Evolutionary conservation across 805 yeast genomes (phyloP).

Genomic region (Kazachstania kunashirensis): DNA sequence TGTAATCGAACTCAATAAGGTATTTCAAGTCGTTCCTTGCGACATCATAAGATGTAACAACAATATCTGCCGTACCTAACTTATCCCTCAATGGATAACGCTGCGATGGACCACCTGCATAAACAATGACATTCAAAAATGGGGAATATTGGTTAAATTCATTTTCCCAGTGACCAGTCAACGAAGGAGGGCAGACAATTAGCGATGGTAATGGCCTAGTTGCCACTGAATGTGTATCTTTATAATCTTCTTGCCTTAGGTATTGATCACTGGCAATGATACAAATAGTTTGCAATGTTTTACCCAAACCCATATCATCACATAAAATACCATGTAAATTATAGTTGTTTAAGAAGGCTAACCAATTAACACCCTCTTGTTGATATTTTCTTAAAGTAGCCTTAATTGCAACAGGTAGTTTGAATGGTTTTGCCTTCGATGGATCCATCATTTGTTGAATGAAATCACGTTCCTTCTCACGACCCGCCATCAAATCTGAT

Average conservation of each 20-base stretch:
- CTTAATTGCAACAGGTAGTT: slow-evolving; percentile 79
- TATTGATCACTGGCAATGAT: slow-evolving; percentile 95
- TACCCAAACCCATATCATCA: slow-evolving; percentile 99
- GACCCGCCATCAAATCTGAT: slow-evolving; percentile 66
- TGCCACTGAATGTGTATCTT: slow-evolving; percentile 50
- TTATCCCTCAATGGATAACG: slow-evolving; percentile 48
- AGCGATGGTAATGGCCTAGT: slow-evolving; percentile 71
- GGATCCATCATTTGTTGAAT: slow-evolving; percentile 98
- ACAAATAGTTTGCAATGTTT: slow-evolving; percentile 93
- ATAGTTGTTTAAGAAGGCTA: slow-evolving; percentile 87
- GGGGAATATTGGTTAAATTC: slow-evolving; percentile 88
- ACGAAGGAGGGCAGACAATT: slow-evolving; percentile 91
- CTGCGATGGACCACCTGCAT: slow-evolving; percentile 84
- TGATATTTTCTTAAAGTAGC: slow-evolving; percentile 92
- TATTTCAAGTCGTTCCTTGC: slow-evolving; percentile 80
- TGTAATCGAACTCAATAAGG: slow-evolving; percentile 55
- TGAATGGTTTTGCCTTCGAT: slow-evolving; percentile 75
- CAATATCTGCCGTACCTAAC: slow-evolving; percentile 59
- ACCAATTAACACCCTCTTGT: slow-evolving; percentile 98
- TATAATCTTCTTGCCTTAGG: slow-evolving; percentile 60
- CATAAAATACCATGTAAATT: slow-evolving; percentile 94
- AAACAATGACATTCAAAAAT: slow-evolving; percentile 67
- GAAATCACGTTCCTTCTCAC: slow-evolving; percentile 89
- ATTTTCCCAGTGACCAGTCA: slow-evolving; percentile 98
- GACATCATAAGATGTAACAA: slow-evolving; percentile 93